phyloP scores from a whole-genome alignment of 140 eudicot species.

The Stevia rebaudiana region DNA sequence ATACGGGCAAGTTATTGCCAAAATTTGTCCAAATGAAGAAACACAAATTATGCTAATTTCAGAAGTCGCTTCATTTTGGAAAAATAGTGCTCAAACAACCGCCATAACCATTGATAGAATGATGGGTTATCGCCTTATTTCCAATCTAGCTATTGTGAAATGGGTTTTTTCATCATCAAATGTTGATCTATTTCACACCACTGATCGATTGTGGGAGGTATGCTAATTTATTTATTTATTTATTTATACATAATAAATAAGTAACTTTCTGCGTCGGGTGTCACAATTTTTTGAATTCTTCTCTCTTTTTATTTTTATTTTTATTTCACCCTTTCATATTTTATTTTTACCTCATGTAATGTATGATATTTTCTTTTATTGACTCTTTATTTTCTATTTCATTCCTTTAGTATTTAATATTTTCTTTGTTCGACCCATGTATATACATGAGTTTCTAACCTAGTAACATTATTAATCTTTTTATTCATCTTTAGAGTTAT shows the following conservation, averaged over 20 bases:
- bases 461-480: neutral
- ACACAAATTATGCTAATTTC: slow-evolving; percentile 62
- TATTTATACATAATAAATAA: too few relatives aligned
- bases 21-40: slow-evolving; percentile 74
- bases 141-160: slow-evolving; percentile 83
- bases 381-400: too few relatives aligned
- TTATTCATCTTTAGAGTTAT: neutral
- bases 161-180: slow-evolving; percentile 84
- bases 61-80: slow-evolving; percentile 79
- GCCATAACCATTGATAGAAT: slow-evolving; percentile 87
- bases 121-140: slow-evolving; percentile 98
- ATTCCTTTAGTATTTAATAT: too few relatives aligned
- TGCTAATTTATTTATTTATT: neutral
- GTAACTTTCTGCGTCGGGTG: too few relatives aligned
- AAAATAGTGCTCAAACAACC: slow-evolving; percentile 78
- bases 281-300: too few relatives aligned
- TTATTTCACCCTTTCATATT: too few relatives aligned
- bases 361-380: too few relatives aligned
- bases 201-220: slow-evolving; percentile 99
- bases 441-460: too few relatives aligned
- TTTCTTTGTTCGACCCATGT: too few relatives aligned
- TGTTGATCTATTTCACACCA: slow-evolving; percentile 69
- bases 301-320: too few relatives aligned
- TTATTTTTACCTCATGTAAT: too few relatives aligned
- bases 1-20: slow-evolving; percentile 81